Percentiles rank a stretch among this genome's conserved stretches.
Evolutionary conservation across 2,329 filamentous ascomycete genomes (phyloP).

Genomic region (Lanzia echinophila): DNA sequence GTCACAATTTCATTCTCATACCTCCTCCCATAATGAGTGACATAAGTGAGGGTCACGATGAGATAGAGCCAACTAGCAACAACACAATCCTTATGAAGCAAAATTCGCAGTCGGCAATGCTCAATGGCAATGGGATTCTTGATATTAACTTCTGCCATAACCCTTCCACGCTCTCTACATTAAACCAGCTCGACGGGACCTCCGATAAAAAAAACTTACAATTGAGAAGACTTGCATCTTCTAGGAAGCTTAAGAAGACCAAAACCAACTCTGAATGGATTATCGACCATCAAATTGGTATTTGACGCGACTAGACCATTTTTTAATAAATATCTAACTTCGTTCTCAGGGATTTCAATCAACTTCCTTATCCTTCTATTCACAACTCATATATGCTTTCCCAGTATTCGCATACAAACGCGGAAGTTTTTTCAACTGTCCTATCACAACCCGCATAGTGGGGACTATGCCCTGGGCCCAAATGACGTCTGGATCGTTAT

Average conservation of each 20-base stretch:
- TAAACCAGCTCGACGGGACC: not conserved
- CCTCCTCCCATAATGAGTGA: not conserved
- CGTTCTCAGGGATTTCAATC: conserved; percentile 64
- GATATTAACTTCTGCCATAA: not conserved
- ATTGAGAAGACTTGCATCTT: too few relatives aligned
- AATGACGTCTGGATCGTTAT: conserved; percentile 73
- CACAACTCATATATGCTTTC: conserved; percentile 75
- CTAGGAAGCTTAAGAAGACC: too few relatives aligned
- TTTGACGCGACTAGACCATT: conserved; percentile 22
- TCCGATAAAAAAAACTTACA: not conserved
- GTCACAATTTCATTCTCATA: not conserved
- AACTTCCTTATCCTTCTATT: conserved; percentile 78
- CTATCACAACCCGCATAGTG: conserved; percentile 65
- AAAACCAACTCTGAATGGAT: conserved; percentile 61
- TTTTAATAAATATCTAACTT: conserved; percentile 8
- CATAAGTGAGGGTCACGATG: not conserved
- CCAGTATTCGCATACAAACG: conserved; percentile 69
- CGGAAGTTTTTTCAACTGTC: conserved; percentile 81
- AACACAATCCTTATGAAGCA: not conserved
- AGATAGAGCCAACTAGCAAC: not conserved
- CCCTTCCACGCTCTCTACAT: not conserved
- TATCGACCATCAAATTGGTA: conserved; percentile 76
- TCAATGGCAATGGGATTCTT: not conserved
- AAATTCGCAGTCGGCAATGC: not conserved
- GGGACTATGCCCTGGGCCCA: conserved; percentile 66